phyloP scores from a whole-genome alignment of 1,284 basidiomycete species.

The Dichomitus squalens region DNA sequence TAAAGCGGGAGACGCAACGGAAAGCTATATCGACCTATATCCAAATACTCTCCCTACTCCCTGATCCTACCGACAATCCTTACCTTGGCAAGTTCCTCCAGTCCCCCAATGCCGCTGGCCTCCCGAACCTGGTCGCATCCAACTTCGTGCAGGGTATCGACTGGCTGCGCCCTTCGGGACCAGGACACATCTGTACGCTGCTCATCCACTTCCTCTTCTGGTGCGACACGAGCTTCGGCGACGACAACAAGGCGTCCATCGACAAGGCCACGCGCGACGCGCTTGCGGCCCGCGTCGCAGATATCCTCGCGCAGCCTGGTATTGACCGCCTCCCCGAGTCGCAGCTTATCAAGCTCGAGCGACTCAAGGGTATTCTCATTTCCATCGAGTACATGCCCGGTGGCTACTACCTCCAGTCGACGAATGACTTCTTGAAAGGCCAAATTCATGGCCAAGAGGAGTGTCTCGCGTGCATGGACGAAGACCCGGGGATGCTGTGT shows the following conservation, averaged over 20 bases:
- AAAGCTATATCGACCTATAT: slow-evolving; percentile 22
- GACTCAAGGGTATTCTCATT: slow-evolving; percentile 16
- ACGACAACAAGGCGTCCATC: slow-evolving; percentile 27
- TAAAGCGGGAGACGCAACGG: slow-evolving; percentile 19
- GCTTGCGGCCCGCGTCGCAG: neutral
- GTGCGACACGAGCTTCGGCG: slow-evolving; percentile 27
- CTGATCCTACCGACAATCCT: slow-evolving; percentile 26
- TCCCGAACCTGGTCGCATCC: slow-evolving; percentile 24
- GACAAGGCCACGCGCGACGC: slow-evolving; percentile 20
- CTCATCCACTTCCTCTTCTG: slow-evolving; percentile 27
- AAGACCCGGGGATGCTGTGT: neutral
- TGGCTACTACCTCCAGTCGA: slow-evolving; percentile 16
- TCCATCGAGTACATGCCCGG: slow-evolving; percentile 14
- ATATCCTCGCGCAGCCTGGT: too few species aligned
- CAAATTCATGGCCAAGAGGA: slow-evolving; percentile 6
- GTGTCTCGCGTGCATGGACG: slow-evolving; percentile 10
- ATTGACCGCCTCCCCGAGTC: too few species aligned
- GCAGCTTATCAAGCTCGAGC: slow-evolving; percentile 22
- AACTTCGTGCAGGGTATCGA: slow-evolving; percentile 24
- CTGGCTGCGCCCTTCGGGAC: slow-evolving; percentile 21
- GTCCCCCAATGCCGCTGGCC: slow-evolving; percentile 8
- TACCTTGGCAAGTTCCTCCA: slow-evolving; percentile 28
- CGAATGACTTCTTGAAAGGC: slow-evolving; percentile 19
- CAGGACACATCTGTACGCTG: slow-evolving; percentile 21
- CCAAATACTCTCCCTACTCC: slow-evolving; percentile 28